phyloP scores from a whole-genome alignment of 129 eudicot species.

The Kitagawia praeruptora region DNA sequence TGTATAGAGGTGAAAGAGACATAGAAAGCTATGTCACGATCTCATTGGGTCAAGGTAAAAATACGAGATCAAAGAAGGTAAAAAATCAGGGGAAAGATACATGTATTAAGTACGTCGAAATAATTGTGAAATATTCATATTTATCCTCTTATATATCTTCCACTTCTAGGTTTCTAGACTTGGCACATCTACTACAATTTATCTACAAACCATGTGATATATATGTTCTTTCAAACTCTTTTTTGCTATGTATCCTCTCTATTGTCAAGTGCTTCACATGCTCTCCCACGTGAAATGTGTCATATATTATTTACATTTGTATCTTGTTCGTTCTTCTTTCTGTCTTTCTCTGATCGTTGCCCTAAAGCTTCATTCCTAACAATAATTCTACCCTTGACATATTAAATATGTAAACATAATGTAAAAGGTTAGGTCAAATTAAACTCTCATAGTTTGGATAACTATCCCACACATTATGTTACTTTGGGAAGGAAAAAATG shows the following conservation, averaged over 20 bases:
- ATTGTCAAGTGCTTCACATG: neutral
- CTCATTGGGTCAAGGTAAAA: neutral
- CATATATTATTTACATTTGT: neutral
- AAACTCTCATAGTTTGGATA: too few species aligned
- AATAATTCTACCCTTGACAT: neutral
- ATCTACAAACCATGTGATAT: neutral
- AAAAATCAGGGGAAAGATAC: neutral
- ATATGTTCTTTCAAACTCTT: neutral
- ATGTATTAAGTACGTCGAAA: neutral
- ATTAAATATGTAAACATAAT: too few species aligned
- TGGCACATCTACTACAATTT: neutral
- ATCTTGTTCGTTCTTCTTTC: neutral
- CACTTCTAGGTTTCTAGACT: neutral
- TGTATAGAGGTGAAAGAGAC: too few species aligned
- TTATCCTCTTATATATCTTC: neutral
- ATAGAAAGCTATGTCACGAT: neutral
- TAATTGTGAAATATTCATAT: neutral
- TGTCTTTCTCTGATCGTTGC: neutral
- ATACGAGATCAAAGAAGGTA: neutral
- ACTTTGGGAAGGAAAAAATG: neutral
- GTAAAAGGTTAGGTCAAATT: neutral
- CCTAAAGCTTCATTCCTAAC: neutral
- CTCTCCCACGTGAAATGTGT: slow-evolving; percentile 2
- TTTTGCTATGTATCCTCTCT: neutral
- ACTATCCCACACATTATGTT: neutral